These are phyloP conservation scores for Cordyceps cicadae DNA, from an alignment of 2,329 filamentous ascomycete species.

Conservation along the genomic window DNA sequence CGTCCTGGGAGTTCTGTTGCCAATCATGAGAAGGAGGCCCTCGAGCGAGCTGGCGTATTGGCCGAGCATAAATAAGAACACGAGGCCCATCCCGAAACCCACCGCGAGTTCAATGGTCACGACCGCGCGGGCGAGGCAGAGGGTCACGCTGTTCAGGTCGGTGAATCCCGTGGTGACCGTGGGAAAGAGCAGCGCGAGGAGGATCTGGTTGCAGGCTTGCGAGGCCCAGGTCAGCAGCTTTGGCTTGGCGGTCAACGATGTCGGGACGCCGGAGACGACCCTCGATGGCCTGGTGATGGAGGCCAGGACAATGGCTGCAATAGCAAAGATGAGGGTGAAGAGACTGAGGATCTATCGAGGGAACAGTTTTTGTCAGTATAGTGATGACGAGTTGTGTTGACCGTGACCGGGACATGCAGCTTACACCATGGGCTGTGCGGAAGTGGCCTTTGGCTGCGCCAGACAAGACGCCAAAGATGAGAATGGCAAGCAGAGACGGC, in stretches of 20 bases:
- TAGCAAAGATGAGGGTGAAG: constrained; percentile 19
- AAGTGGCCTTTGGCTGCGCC: constrained; percentile 20
- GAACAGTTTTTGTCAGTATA: not conserved
- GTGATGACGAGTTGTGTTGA: rapidly evolving
- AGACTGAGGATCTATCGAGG: constrained; percentile 21
- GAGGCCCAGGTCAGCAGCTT: constrained; percentile 8
- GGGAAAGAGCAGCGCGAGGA: constrained; percentile 18
- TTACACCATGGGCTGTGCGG: constrained; percentile 22
- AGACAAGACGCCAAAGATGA: constrained; percentile 22
- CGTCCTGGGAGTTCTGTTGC: not conserved
- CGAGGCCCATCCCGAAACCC: constrained; percentile 19
- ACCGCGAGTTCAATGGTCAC: constrained; percentile 22
- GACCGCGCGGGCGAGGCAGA: constrained; percentile 21
- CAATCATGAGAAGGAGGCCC: constrained; percentile 12
- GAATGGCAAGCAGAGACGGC: constrained; percentile 18
- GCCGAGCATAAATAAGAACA: constrained; percentile 18
- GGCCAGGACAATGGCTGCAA: constrained; percentile 19
- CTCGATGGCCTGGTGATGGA: constrained; percentile 17
- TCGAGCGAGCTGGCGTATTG: constrained; percentile 18
- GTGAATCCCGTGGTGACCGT: constrained; percentile 22
- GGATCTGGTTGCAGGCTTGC: constrained; percentile 19
- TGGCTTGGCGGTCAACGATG: not conserved
- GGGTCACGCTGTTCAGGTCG: constrained; percentile 20
- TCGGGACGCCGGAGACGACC: not conserved
- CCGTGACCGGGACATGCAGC: constrained; percentile 1